Conservation (phyloP, 2,329 filamentous ascomycete genomes). For the Westerdykella sp. region DNA sequence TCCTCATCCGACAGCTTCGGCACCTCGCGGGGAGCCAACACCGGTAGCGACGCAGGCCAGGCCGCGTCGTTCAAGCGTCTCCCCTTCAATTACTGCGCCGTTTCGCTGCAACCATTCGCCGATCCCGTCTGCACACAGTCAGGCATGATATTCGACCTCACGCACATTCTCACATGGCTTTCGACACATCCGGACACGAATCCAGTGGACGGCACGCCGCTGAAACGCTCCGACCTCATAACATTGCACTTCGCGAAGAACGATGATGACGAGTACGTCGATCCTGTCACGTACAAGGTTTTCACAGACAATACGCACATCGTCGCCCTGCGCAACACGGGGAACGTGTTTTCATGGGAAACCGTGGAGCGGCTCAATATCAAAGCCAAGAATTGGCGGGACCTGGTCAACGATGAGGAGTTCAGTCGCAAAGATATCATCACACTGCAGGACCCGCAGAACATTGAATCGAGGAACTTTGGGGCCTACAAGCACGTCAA, state of each 20-base stretch:
- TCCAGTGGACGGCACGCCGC: slow-evolving; percentile 72
- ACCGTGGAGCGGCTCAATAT: slow-evolving; percentile 93
- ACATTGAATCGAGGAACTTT: slow-evolving; percentile 73
- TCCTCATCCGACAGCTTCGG: slow-evolving; percentile 83
- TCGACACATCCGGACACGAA: slow-evolving; percentile 91
- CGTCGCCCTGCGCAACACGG: slow-evolving; percentile 76
- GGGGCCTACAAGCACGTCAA: slow-evolving; percentile 84
- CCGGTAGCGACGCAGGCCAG: slow-evolving; percentile 50
- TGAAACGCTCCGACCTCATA: slow-evolving; percentile 78
- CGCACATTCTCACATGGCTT: slow-evolving; percentile 89
- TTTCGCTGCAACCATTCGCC: slow-evolving; percentile 89
- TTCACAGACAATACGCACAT: slow-evolving; percentile 98
- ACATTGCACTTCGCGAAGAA: slow-evolving; percentile 90
- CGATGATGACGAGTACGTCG: slow-evolving; percentile 82
- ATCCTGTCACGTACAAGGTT: slow-evolving; percentile 95
- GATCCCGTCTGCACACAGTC: slow-evolving; percentile 85
- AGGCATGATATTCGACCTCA: slow-evolving; percentile 90
- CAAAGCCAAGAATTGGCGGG: slow-evolving; percentile 92
- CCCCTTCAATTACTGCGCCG: slow-evolving; percentile 96
- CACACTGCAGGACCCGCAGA: slow-evolving; percentile 92
- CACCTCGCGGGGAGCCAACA: slow-evolving; percentile 66
- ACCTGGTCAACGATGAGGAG: slow-evolving; percentile 78
- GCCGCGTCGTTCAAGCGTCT: slow-evolving; percentile 71
- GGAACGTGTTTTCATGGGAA: slow-evolving; percentile 95
- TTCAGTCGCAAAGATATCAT: slow-evolving; percentile 91